phyloP scores from a whole-genome alignment of 2,329 filamentous ascomycete species.

The Exophiala spinifera region DNA sequence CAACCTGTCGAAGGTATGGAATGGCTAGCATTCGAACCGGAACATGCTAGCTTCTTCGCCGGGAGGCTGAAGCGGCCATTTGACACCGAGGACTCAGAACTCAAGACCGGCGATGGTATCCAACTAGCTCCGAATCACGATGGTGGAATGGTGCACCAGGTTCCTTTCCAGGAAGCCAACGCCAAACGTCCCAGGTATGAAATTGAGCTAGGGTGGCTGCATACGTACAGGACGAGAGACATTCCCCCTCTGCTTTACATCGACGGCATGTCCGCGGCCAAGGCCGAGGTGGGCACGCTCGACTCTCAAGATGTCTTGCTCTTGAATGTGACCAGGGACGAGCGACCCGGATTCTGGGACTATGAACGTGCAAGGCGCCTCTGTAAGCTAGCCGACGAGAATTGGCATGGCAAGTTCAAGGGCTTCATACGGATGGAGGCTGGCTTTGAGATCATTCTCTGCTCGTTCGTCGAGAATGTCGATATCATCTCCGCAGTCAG shows the following conservation, averaged over 20 bases:
- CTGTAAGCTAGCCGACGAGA: conserved; percentile 51
- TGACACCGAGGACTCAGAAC: neutral
- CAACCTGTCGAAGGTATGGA: conserved; percentile 46
- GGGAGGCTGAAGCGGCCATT: conserved; percentile 16
- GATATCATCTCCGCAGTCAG: conserved; percentile 36
- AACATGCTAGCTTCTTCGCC: conserved; percentile 68
- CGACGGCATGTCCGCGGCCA: conserved; percentile 68
- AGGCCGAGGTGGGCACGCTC: conserved; percentile 62
- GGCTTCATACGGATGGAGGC: conserved; percentile 66
- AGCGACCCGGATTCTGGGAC: conserved; percentile 43
- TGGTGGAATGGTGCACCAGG: neutral
- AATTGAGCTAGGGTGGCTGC: conserved; percentile 55
- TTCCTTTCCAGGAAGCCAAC: neutral
- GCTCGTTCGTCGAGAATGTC: conserved; percentile 54
- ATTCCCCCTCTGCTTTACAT: conserved; percentile 63
- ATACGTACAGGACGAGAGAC: conserved; percentile 61
- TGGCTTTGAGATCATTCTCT: conserved; percentile 69
- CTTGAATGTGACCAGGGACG: conserved; percentile 37
- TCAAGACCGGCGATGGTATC: too few species aligned
- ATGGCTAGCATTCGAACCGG: conserved; percentile 67
- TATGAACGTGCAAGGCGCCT: conserved; percentile 51
- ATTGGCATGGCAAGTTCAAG: conserved; percentile 57
- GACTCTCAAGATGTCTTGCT: conserved; percentile 66
- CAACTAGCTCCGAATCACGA: too few species aligned
- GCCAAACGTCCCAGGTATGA: neutral